Evolutionary conservation across 108 stramenopile genomes (phyloP).

Genomic region (Cyclotella choctawhatcheeana): DNA sequence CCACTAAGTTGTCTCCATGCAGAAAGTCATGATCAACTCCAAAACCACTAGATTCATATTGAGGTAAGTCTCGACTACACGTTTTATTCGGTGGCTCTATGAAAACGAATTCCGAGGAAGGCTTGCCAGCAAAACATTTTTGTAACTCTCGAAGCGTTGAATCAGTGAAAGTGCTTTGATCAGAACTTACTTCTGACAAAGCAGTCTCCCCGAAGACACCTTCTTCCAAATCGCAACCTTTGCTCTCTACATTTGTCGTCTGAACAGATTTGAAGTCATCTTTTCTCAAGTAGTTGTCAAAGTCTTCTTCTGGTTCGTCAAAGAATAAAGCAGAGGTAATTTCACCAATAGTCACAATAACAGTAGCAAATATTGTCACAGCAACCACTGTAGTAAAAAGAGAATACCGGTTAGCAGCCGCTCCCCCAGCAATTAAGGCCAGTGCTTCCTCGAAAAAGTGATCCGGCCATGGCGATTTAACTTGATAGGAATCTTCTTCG

Average conservation of each 20-base stretch:
- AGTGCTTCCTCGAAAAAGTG: constrained; percentile 34
- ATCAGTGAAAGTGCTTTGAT: constrained; percentile 1
- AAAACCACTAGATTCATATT: constrained; percentile 3
- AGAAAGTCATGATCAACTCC: constrained; percentile 3
- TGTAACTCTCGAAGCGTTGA: constrained; percentile 29
- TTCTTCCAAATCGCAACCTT: constrained; percentile 26
- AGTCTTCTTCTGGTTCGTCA: neutral
- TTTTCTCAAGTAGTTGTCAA: neutral
- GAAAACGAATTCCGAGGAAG: neutral
- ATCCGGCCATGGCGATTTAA: constrained; percentile 1
- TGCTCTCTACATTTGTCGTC: neutral
- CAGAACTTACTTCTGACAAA: neutral
- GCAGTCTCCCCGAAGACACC: neutral
- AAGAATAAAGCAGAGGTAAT: constrained; percentile 9
- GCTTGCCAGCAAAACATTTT: constrained; percentile 38
- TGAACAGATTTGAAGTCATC: neutral
- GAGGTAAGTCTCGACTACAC: constrained; percentile 6
- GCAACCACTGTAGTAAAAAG: constrained; percentile 20
- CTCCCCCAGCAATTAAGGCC: constrained; percentile 27
- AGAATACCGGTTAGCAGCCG: constrained; percentile 39
- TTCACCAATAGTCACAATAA: constrained; percentile 29
- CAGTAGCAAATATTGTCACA: constrained; percentile 31
- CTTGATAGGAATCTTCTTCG: neutral
- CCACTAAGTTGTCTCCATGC: neutral
- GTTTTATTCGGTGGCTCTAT: neutral